Evolutionary conservation across 768 basidiomycete genomes (phyloP).

Genomic region (Rhizopogon vesiculosus): DNA sequence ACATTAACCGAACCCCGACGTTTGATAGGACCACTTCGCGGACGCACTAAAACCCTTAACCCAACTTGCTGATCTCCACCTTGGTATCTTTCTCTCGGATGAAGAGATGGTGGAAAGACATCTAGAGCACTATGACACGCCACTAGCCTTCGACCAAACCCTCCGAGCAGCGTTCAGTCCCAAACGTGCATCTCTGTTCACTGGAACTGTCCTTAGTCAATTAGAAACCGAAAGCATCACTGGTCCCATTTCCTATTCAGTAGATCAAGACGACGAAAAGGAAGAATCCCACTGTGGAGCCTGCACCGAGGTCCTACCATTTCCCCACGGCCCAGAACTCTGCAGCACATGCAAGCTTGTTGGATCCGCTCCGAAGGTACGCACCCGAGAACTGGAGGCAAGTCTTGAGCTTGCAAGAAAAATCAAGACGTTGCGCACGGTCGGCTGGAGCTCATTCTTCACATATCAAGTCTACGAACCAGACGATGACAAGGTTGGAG

Average conservation of each 20-base stretch:
- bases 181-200: neutral
- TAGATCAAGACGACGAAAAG: conserved; percentile 12
- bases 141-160: conserved; percentile 14
- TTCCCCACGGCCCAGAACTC: conserved; percentile 27
- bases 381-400: conserved; percentile 42
- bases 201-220: conserved; percentile 19
- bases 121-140: conserved; percentile 24
- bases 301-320: conserved; percentile 12
- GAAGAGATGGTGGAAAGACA: conserved; percentile 45
- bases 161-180: conserved; percentile 9
- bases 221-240: conserved; percentile 10
- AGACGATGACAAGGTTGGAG: conserved; percentile 13
- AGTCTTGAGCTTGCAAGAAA: conserved; percentile 39
- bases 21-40: conserved; percentile 36
- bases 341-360: conserved; percentile 32
- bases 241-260: conserved; percentile 17
- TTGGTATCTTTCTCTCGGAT: conserved; percentile 63
- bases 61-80: conserved; percentile 44
- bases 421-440: conserved; percentile 37
- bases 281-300: neutral
- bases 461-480: conserved; percentile 11
- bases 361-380: conserved; percentile 26
- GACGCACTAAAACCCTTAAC: conserved; percentile 41
- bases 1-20: conserved; percentile 2
- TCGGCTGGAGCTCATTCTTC: conserved; percentile 55